These are phyloP conservation scores for Mycena pura DNA, from an alignment of 768 basidiomycete species.

Conservation along the genomic window DNA sequence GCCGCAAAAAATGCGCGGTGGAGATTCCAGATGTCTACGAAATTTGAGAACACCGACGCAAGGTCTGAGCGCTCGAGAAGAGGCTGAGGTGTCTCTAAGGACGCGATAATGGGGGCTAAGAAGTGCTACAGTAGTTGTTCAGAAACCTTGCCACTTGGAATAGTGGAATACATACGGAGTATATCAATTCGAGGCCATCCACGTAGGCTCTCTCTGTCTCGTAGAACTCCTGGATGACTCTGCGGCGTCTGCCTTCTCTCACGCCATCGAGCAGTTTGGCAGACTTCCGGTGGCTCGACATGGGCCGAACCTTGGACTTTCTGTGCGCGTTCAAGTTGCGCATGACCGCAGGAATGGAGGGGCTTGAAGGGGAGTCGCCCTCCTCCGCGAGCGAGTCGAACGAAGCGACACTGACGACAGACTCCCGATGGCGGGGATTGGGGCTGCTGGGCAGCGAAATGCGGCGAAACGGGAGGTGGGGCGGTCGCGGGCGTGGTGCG, in stretches of 20 bases:
- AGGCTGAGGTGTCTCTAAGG: slow-evolving; percentile 71
- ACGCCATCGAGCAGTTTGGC: slow-evolving; percentile 54
- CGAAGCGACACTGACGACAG: slow-evolving; percentile 73
- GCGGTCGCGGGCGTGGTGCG: slow-evolving; percentile 45
- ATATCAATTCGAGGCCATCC: slow-evolving; percentile 81
- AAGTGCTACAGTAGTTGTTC: slow-evolving; percentile 64
- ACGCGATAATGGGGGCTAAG: slow-evolving; percentile 76
- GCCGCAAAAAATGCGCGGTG: slow-evolving; percentile 77
- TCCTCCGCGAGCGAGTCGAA: slow-evolving; percentile 73
- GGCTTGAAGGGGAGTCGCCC: slow-evolving; percentile 31
- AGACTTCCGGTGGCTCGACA: slow-evolving; percentile 47
- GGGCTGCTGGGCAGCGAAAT: slow-evolving; percentile 66
- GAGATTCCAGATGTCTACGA: slow-evolving; percentile 91
- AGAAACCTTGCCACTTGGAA: not conserved
- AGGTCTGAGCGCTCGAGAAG: slow-evolving; percentile 74
- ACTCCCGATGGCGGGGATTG: slow-evolving; percentile 64
- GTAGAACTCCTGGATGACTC: slow-evolving; percentile 80
- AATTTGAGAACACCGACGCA: slow-evolving; percentile 83
- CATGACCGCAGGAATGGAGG: slow-evolving; percentile 40
- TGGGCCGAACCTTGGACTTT: slow-evolving; percentile 40
- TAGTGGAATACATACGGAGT: slow-evolving; percentile 64
- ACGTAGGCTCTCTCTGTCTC: slow-evolving; percentile 85
- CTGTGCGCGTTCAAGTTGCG: slow-evolving; percentile 35
- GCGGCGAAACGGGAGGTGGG: slow-evolving; percentile 66
- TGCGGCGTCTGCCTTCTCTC: slow-evolving; percentile 62